Percentiles rank a stretch among this genome's conserved stretches.
Evolutionary conservation across 371 early-diverging fungal species (phyloP).

Genomic region (Apophysomyces elegans): DNA sequence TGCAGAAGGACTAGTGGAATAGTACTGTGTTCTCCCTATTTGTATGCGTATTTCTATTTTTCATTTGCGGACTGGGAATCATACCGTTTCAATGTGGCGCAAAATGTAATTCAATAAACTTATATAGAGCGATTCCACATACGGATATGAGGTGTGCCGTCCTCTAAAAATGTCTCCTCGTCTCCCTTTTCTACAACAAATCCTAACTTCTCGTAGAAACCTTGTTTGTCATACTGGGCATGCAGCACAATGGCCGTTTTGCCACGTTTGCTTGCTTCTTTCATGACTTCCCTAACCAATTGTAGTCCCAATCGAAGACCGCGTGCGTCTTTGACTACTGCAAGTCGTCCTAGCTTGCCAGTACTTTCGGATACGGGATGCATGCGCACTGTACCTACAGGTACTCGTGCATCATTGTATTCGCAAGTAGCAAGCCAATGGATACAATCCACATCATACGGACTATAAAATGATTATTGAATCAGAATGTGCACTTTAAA

Average conservation of each 20-base stretch:
- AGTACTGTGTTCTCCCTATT: no score
- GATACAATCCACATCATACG: slow-evolving; percentile 27
- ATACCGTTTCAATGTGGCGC: no score
- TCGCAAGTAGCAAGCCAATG: slow-evolving; percentile 44
- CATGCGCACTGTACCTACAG: slow-evolving; percentile 43
- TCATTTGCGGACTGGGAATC: no score
- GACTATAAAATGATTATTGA: background rate
- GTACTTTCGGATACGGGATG: slow-evolving; percentile 25
- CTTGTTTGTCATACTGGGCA: slow-evolving; percentile 45
- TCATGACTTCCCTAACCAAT: slow-evolving; percentile 32
- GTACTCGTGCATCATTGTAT: slow-evolving; percentile 18
- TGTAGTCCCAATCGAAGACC: slow-evolving; percentile 37
- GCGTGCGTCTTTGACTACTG: slow-evolving; percentile 39
- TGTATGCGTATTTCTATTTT: no score
- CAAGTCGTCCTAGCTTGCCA: slow-evolving; percentile 50
- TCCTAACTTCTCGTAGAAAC: slow-evolving; percentile 50
- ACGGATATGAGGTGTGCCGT: slow-evolving; percentile 47
- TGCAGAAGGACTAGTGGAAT: no score
- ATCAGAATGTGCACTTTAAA: no score
- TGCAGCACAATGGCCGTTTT: slow-evolving; percentile 34
- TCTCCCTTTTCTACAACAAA: slow-evolving; percentile 42
- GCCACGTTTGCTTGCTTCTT: background rate
- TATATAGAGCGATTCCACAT: slow-evolving; percentile 36
- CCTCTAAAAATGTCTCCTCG: slow-evolving; percentile 41
- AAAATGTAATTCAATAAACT: background rate